Evolutionary conservation across 805 yeast genomes (phyloP), one percentile per base, ranked within the genome.

Genomic region (Ogataea neopini): DNA sequence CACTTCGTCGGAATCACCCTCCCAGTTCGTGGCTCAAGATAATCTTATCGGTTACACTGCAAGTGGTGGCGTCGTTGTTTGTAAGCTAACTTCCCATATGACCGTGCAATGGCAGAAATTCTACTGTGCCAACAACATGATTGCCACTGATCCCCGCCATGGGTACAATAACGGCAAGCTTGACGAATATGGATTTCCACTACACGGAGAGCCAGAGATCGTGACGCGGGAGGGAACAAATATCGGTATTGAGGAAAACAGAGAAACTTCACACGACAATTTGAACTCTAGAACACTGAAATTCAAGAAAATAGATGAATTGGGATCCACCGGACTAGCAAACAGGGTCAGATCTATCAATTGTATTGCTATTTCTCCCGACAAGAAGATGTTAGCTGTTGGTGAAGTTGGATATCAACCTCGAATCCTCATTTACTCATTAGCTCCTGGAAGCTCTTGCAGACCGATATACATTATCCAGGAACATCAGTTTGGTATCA

Each of bases 391-490:
- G 4, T 61, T 86, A 20, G 89, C 89, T 0, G 79, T 84, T 13
- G 92, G 92, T 2, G 92, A 86, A 58, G 62, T 74, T 0, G 91
- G 91, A 0, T 82, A 81, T 51, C 80, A 75, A 52, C 92, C 92
- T 1, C 68, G 90, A 15, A 72, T 86, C 1, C 63, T 83, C 17
- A 54, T 84, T 11, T 84, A 75, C 57, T 81, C 87, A 2, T 63
- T 82, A 13, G 82, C 83, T 0, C 69, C 74, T 13, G 74, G 74
- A 50, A 71, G 80, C 40, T 57, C 69, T 10, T 57, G 66, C 4
- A 63, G 59, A n/a, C 87, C 88, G 1, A 61, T 82, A 6, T 76
- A 78, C 7, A 68, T 75, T 13, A 73, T 83, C 1, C 64, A 71
- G 45, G 89, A 83, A 51, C 94, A 86, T 62, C 71, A 76, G 10